Percentiles rank a stretch among this genome's conserved stretches.
These are phyloP conservation scores for Kodamaea sp. DNA, from an alignment of 1,139 yeast genomes.

Conservation along the genomic window DNA sequence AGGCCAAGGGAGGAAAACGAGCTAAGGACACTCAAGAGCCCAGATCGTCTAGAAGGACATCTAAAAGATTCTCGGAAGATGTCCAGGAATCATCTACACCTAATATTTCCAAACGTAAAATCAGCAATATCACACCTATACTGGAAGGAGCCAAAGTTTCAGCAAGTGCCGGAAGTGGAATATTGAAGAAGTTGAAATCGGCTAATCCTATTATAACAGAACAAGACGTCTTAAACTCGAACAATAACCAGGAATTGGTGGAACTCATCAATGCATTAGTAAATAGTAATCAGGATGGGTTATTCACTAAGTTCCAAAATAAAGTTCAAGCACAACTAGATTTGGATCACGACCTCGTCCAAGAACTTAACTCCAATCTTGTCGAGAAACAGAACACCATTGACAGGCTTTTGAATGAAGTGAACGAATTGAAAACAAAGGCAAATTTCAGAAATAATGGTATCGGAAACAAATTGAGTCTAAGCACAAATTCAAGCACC, in stretches of 20 bases:
- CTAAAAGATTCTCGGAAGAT: conserved; percentile 3
- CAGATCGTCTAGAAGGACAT: conserved; percentile 4
- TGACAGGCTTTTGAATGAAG: conserved; percentile 21
- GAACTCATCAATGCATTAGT: conserved; percentile 35
- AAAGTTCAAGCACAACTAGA: conserved; percentile 30
- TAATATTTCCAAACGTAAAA: conserved; percentile 4
- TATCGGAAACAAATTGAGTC: conserved; percentile 1
- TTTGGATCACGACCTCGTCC: conserved; percentile 30
- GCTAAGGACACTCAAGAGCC: conserved; percentile 1
- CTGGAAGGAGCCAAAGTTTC: background rate
- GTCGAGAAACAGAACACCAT: conserved; percentile 29
- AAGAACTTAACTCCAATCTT: conserved; percentile 27
- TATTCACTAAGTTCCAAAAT: conserved; percentile 31
- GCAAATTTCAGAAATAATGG: background rate
- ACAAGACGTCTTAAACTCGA: conserved; percentile 32
- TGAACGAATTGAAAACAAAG: conserved; percentile 9
- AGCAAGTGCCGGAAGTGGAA: background rate
- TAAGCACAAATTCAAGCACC: conserved; percentile 7
- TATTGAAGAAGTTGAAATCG: conserved; percentile 5
- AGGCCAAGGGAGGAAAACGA: background rate
- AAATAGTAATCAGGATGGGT: conserved; percentile 37
- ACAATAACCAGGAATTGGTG: conserved; percentile 29
- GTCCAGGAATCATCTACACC: conserved; percentile 7
- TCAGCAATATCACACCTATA: conserved; percentile 3
- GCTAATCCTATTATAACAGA: conserved; percentile 26